A percentile compares a stretch with the other conserved stretches of the same genome.
These are phyloP conservation scores for Zhuliangozyma parablackwelliae DNA, from an alignment of 1,139 yeast species.

Conservation along the genomic window DNA sequence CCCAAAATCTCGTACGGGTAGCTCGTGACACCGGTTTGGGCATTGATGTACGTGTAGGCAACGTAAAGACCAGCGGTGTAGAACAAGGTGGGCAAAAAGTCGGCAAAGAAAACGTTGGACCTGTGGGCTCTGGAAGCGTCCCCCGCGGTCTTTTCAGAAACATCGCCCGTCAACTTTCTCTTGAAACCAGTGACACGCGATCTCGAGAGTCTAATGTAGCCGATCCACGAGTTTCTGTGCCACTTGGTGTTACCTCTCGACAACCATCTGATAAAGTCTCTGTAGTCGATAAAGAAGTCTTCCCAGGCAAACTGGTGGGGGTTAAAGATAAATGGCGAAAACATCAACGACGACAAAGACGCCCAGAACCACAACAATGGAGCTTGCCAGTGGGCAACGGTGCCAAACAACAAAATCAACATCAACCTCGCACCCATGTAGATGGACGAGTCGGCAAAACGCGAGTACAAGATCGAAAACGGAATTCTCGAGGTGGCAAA, in stretches of 20 bases:
- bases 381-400: conserved; percentile 95
- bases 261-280: conserved; percentile 97
- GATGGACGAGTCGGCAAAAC: conserved; percentile 96
- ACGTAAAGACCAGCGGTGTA: conserved; percentile 89
- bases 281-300: conserved; percentile 96
- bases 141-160: conserved; percentile 90
- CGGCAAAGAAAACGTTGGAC: conserved; percentile 80
- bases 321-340: conserved; percentile 92
- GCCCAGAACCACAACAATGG: conserved; percentile 99
- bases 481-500: conserved; percentile 98
- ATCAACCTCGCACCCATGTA: conserved; percentile 93
- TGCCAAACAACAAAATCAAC: conserved; percentile 85
- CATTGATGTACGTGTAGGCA: conserved; percentile 90
- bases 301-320: conserved; percentile 99
- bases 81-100: conserved; percentile 75
- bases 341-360: conserved; percentile 80
- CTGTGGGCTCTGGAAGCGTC: conserved; percentile 94
- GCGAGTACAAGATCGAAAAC: conserved; percentile 88
- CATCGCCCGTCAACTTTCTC: conserved; percentile 82
- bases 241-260: conserved; percentile 98
- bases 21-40: conserved; percentile 87
- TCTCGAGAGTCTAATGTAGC: conserved; percentile 91
- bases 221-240: conserved; percentile 99
- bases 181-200: conserved; percentile 98
- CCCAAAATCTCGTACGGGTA: conserved; percentile 27